Evolutionary conservation across 2,329 filamentous ascomycete species (phyloP), one percentile per base, ranked within the genome.

Genomic region (Torrubiellomyces zombiae): DNA sequence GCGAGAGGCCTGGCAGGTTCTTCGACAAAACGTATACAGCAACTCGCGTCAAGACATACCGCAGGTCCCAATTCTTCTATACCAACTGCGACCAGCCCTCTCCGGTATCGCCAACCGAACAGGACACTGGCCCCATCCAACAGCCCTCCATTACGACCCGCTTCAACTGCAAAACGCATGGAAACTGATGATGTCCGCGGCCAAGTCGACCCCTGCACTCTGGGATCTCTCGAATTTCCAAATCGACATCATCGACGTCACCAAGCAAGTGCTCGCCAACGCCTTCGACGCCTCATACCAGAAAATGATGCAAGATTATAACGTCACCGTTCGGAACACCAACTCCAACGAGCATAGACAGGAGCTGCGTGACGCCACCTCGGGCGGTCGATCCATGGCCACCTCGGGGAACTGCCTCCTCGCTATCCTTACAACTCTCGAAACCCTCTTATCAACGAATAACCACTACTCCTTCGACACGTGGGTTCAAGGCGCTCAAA

Each of bases 231-330:
- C 52, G 15, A 42, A 53, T 1, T 63, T 55, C 34, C 42, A 43
- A 14, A 51, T 60, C 31, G 60, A 65, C 29, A 36, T 62, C 15
- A 48, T 58, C n/a, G 60, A 63, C 33, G 40, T 61, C 9, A 56
- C 57, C 2, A 48, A 59, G 2, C 59, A 65, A 37, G 52, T 63
- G 9, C 35, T 62, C 20, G 47, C 48, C 21, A 61, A 63, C 36
- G 45, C 44, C 5, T 63, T 63, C 34, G 45, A 48, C n/a, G 32
- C 42, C 0, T 23, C 47, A 5, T 60, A 60, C 39, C 29, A 27
- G 2, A 27, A 42, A 8, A 40, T 62, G 3, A 38, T 60, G 7
- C 23, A 33, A 0, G 38, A 44, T 9, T 56, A 36, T 27, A 29
- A 28, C 6, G 23, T 15, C 25, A 27, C 31, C 10, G 26, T 32